Percentiles rank a stretch among this genome's conserved stretches.
These are phyloP conservation scores for Solanum hybrid DNA, from an alignment of 305 asterid genomes.

Conservation along the genomic window DNA sequence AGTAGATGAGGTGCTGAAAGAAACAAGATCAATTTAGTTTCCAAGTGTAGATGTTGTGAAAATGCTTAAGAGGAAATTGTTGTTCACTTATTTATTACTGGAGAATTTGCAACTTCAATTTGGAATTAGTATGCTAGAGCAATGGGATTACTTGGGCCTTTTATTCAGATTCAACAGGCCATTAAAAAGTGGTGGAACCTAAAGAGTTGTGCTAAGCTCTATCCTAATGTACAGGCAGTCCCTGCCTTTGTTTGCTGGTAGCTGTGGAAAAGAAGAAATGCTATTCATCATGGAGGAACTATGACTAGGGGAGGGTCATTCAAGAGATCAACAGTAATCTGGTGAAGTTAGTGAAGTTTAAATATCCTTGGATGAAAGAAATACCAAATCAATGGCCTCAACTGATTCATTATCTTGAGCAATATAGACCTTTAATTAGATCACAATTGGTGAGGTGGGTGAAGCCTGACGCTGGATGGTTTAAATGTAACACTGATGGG, in stretches of 20 bases:
- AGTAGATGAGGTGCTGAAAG: no score
- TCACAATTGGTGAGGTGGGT: background rate
- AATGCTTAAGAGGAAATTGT: background rate
- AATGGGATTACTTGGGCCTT: background rate
- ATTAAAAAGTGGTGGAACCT: background rate
- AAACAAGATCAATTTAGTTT: background rate
- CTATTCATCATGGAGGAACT: no score
- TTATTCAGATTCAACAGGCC: no score
- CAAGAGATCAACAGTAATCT: background rate
- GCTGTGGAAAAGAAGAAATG: background rate
- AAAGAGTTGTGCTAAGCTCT: background rate
- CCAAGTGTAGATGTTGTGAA: background rate
- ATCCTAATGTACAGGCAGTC: background rate
- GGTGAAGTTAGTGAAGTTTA: background rate
- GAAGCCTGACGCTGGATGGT: background rate
- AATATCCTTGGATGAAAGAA: background rate
- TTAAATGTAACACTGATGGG: background rate
- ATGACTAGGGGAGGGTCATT: background rate
- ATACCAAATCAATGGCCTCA: background rate
- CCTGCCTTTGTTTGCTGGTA: background rate
- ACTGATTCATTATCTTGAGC: background rate
- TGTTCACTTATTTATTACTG: no score
- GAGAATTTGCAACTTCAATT: background rate
- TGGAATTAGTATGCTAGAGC: background rate
- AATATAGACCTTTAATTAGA: background rate